These are phyloP conservation scores for Jaminaea rosea DNA, from an alignment of 1,284 basidiomycete species.

Conservation along the genomic window DNA sequence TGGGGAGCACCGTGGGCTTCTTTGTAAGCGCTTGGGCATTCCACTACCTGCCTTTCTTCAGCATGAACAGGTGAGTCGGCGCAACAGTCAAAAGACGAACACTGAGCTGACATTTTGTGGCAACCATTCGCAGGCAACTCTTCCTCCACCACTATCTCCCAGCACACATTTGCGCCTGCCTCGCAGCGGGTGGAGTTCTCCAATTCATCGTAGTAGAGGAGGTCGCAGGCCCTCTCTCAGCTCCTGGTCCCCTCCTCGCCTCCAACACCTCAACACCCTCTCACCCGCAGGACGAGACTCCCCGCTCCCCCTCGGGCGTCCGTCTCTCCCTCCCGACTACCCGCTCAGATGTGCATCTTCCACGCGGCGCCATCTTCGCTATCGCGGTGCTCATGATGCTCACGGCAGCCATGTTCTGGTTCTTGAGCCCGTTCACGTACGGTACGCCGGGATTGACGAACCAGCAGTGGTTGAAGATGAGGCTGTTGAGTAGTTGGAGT, in stretches of 20 bases:
- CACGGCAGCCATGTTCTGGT: constrained; percentile 20
- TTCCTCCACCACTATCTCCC: constrained; percentile 88
- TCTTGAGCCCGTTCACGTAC: constrained; percentile 38
- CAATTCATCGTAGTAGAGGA: constrained; percentile 65
- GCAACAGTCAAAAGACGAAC: too few relatives aligned
- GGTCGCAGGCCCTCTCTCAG: constrained; percentile 83
- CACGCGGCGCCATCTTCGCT: constrained; percentile 10
- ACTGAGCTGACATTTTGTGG: too few relatives aligned
- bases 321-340: background rate
- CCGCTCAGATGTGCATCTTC: constrained; percentile 10
- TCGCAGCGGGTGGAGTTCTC: constrained; percentile 81
- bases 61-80: too few relatives aligned
- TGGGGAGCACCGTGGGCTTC: constrained; percentile 89
- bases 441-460: constrained; percentile 23
- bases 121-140: constrained; percentile 52
- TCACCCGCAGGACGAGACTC: constrained; percentile 9
- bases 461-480: constrained; percentile 17
- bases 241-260: constrained; percentile 51
- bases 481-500: constrained; percentile 31
- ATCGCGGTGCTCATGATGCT: constrained; percentile 11
- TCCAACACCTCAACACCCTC: too few relatives aligned
- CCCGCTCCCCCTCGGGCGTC: background rate
- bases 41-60: constrained; percentile 91
- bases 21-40: constrained; percentile 85
- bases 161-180: constrained; percentile 66